Conservation (phyloP, 2,329 filamentous ascomycete species). For the Corniculantispora saksenae region DNA sequence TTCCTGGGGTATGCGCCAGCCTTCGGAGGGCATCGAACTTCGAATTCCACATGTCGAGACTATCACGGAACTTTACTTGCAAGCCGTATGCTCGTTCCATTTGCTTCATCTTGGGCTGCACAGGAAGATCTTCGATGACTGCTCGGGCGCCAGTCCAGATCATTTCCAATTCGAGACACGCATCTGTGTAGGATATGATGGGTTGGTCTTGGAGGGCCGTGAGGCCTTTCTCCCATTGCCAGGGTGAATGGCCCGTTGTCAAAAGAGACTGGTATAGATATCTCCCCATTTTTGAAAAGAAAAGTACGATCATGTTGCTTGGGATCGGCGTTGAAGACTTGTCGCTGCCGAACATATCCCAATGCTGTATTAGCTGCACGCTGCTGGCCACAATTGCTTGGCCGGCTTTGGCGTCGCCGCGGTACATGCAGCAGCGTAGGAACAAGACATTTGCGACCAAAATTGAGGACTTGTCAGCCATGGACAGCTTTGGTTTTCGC, state of each 20-base stretch:
- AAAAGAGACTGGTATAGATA: background rate
- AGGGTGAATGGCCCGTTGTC: background rate
- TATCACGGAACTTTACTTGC: background rate
- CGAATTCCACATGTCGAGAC: background rate
- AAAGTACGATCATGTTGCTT: background rate
- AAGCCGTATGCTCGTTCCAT: background rate
- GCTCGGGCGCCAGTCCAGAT: background rate
- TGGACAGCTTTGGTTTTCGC: background rate
- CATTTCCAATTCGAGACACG: background rate
- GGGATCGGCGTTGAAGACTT: background rate
- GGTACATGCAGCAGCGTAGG: background rate
- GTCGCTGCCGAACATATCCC: background rate
- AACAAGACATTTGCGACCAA: background rate
- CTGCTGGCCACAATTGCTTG: background rate
- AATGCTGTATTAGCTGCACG: background rate
- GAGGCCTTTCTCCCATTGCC: background rate
- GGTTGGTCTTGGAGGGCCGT: background rate
- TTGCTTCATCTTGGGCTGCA: background rate
- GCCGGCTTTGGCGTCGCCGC: background rate
- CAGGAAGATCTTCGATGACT: background rate
- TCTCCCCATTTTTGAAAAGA: background rate
- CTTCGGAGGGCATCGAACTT: background rate
- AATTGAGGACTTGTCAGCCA: background rate
- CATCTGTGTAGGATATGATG: background rate
- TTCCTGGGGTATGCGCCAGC: background rate